A percentile compares a stretch with the other conserved stretches of the same genome.
Conservation (phyloP, 164 flowering plant genomes). For the Vitis amurensis region DNA sequence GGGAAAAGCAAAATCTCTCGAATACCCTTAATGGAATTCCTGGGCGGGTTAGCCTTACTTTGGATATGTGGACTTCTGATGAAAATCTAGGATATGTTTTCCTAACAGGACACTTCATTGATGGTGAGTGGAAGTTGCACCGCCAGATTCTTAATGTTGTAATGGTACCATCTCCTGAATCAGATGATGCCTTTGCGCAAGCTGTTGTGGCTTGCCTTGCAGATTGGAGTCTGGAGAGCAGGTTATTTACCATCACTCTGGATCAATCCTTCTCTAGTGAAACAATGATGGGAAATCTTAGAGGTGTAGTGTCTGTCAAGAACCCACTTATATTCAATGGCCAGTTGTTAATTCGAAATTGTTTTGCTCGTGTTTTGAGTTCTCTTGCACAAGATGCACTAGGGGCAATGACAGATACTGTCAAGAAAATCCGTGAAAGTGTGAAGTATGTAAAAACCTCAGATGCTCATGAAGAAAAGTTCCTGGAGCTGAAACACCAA, state of each 20-base stretch:
- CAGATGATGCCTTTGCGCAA: conserved; percentile 53
- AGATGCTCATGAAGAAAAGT: conserved; percentile 50
- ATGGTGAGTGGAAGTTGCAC: conserved; percentile 68
- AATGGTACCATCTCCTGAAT: conserved; percentile 51
- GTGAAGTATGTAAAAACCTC: conserved; percentile 73
- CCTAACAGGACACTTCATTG: conserved; percentile 74
- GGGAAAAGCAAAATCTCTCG: conserved; percentile 54
- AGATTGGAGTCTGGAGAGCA: conserved; percentile 64
- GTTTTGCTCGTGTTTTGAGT: conserved; percentile 60
- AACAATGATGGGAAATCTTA: conserved; percentile 44
- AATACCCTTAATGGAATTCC: conserved; percentile 42
- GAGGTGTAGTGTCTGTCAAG: conserved; percentile 50
- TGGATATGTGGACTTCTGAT: conserved; percentile 64
- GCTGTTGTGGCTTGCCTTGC: conserved; percentile 60
- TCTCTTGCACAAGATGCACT: conserved; percentile 62
- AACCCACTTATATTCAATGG: conserved; percentile 54
- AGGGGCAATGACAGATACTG: conserved; percentile 24
- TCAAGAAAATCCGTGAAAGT: conserved; percentile 63
- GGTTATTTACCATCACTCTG: conserved; percentile 58
- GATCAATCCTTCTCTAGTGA: conserved; percentile 48
- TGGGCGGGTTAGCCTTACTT: conserved; percentile 58
- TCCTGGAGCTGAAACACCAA: conserved; percentile 55
- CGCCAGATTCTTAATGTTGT: conserved; percentile 60
- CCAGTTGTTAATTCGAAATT: conserved; percentile 51
- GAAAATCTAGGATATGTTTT: conserved; percentile 58